Conservation (phyloP, 345 rosid genomes). For the Dipteronia sinensis region DNA sequence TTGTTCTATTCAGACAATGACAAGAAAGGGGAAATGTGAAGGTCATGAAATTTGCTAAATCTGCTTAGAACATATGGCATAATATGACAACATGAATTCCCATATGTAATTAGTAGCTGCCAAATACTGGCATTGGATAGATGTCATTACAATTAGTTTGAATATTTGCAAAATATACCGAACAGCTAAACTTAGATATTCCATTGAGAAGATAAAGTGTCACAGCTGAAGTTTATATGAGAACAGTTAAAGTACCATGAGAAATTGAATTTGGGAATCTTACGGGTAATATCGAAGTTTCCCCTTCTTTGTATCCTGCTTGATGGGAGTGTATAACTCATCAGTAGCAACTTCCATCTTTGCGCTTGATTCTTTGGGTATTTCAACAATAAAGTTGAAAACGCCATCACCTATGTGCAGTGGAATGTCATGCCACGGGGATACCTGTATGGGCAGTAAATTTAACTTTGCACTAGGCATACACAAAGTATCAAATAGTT, state of each 20-base stretch:
- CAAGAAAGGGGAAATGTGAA: background rate
- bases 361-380: conserved; percentile 90
- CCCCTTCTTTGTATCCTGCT: conserved; percentile 85
- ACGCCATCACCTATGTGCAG: conserved; percentile 78
- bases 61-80: background rate
- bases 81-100: background rate
- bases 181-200: background rate
- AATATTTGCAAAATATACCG: background rate
- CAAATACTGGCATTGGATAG: background rate
- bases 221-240: background rate
- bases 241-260: background rate
- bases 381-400: conserved; percentile 83
- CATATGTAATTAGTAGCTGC: background rate
- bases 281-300: conserved; percentile 75
- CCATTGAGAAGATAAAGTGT: background rate
- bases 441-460: conserved; percentile 47
- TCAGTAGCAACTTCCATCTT: conserved; percentile 99
- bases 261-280: conserved; percentile 24
- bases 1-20: background rate
- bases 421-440: conserved; percentile 98
- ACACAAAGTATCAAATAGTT: background rate
- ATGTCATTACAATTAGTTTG: background rate
- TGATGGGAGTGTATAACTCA: conserved; percentile 86
- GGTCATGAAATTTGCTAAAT: background rate
- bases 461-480: background rate